phyloP scores from a whole-genome alignment of 2,329 filamentous ascomycete species.

The Magnaporthiopsis rhizophila region DNA sequence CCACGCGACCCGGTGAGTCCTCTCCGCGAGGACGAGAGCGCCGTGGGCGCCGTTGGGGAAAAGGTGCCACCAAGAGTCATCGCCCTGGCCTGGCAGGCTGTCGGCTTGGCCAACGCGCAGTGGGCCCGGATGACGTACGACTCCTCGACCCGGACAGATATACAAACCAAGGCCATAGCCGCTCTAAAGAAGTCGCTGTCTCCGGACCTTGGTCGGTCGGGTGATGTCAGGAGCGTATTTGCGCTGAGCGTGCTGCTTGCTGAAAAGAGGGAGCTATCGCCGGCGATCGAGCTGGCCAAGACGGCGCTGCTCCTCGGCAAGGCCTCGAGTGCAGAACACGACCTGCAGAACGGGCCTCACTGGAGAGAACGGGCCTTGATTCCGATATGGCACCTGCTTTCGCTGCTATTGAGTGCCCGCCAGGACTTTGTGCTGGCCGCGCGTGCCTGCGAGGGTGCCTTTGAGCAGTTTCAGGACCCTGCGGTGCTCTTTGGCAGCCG shows the following conservation, averaged over 20 bases:
- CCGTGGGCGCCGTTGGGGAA: slow-evolving; percentile 10
- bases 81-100: slow-evolving; percentile 69
- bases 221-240: slow-evolving; percentile 71
- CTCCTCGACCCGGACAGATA: slow-evolving; percentile 58
- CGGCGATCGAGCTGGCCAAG: slow-evolving; percentile 77
- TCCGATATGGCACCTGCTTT: slow-evolving; percentile 84
- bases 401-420: slow-evolving; percentile 75
- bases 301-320: slow-evolving; percentile 59
- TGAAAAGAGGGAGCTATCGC: slow-evolving; percentile 71
- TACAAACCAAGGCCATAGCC: slow-evolving; percentile 70
- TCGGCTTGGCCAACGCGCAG: slow-evolving; percentile 78
- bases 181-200: slow-evolving; percentile 67
- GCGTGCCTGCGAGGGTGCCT: slow-evolving; percentile 79
- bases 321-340: slow-evolving; percentile 34
- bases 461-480: slow-evolving; percentile 78
- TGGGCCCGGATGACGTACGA: slow-evolving; percentile 82
- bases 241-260: slow-evolving; percentile 78
- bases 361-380: slow-evolving; percentile 61
- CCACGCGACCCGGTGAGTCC: slow-evolving; percentile 8
- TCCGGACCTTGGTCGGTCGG: slow-evolving; percentile 54
- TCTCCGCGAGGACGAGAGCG: slow-evolving; percentile 14
- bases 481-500: slow-evolving; percentile 59
- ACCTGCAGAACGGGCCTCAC: slow-evolving; percentile 38
- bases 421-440: slow-evolving; percentile 77
- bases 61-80: slow-evolving; percentile 52